These are phyloP conservation scores for Cynanchum wilfordii DNA, from an alignment of 257 asterid genomes.

Conservation along the genomic window DNA sequence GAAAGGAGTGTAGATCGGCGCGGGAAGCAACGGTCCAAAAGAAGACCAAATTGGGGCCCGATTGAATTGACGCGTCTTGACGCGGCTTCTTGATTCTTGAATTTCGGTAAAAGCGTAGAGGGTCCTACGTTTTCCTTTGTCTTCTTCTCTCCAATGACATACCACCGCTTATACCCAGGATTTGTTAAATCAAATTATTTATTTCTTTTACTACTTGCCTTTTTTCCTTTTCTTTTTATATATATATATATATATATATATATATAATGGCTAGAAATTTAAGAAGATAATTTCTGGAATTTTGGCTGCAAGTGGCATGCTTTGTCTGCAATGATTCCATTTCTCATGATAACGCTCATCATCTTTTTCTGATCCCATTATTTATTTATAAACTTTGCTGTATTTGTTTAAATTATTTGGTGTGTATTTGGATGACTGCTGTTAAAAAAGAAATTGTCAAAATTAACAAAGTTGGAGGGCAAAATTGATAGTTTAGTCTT, in stretches of 20 bases:
- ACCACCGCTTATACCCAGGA: neutral
- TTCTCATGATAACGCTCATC: too few relatives aligned
- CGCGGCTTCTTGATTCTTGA: conserved; percentile 22
- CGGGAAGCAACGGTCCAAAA: conserved; percentile 6
- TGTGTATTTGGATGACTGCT: too few relatives aligned
- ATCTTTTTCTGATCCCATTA: too few relatives aligned
- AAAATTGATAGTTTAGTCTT: too few relatives aligned
- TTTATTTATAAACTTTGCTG: too few relatives aligned
- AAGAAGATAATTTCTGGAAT: neutral
- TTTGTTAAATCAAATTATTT: neutral
- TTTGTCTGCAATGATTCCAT: neutral
- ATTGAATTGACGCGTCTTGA: neutral
- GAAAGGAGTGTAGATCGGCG: conserved; percentile 4
- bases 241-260: too few relatives aligned
- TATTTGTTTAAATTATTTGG: too few relatives aligned
- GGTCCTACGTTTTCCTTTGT: neutral
- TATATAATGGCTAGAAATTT: too few relatives aligned
- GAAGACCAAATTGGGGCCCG: conserved; percentile 11
- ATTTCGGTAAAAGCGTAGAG: neutral
- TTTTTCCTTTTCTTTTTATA: too few relatives aligned
- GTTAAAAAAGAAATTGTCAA: too few relatives aligned
- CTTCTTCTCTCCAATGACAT: neutral
- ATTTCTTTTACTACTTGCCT: neutral
- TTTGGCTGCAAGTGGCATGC: neutral
- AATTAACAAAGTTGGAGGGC: too few relatives aligned